phyloP scores from a whole-genome alignment of 306 rosid genomes.

The Inga leiocalycina region DNA sequence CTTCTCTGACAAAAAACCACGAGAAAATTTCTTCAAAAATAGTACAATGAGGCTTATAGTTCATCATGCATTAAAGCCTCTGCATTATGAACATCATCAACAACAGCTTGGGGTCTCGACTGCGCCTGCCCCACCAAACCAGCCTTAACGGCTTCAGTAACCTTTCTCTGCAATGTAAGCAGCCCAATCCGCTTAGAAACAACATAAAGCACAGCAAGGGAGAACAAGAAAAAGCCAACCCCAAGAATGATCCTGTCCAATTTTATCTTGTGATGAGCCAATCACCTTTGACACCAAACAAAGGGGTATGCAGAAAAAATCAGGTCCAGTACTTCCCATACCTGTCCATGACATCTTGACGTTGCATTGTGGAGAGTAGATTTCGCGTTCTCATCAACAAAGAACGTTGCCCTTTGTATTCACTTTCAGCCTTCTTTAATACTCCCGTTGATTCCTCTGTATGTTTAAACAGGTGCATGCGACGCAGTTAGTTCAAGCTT shows the following conservation, averaged over 20 bases:
- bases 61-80: constrained; percentile 54
- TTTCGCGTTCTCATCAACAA: constrained; percentile 76
- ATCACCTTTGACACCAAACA: constrained; percentile 12
- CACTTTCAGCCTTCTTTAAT: constrained; percentile 80
- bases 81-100: constrained; percentile 46
- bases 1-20: neutral
- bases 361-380: constrained; percentile 90
- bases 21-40: no score
- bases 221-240: constrained; percentile 69
- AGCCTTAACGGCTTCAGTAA: constrained; percentile 80
- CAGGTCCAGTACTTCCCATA: constrained; percentile 12
- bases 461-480: constrained; percentile 25
- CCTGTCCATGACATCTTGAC: constrained; percentile 95
- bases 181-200: constrained; percentile 74
- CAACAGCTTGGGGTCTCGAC: constrained; percentile 52
- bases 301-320: neutral
- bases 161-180: constrained; percentile 67
- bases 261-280: constrained; percentile 26
- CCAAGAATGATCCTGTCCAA: constrained; percentile 70
- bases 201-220: constrained; percentile 80
- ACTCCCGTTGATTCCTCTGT: constrained; percentile 87
- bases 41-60: constrained; percentile 34
- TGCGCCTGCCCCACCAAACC: constrained; percentile 65
- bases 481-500: constrained; percentile 8
- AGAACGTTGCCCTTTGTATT: constrained; percentile 89